Conservation (phyloP, 2,329 filamentous ascomycete species). For the Aspergillus tamarii region DNA sequence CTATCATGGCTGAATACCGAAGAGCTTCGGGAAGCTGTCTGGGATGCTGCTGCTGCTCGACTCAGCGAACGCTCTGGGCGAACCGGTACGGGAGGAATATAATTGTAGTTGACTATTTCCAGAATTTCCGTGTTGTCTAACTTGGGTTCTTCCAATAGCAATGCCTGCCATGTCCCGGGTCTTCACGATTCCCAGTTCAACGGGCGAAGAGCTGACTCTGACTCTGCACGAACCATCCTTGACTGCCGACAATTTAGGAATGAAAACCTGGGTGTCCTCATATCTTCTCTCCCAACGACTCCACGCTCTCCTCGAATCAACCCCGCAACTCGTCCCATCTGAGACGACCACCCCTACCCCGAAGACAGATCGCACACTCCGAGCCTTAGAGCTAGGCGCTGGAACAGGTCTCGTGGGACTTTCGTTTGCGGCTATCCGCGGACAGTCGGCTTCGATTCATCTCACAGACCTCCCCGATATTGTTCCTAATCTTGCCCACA, state of each 20-base stretch:
- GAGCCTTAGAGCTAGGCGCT: conserved; percentile 77
- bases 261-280: conserved; percentile 95
- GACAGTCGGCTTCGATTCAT: conserved; percentile 59
- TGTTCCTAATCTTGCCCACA: conserved; percentile 76
- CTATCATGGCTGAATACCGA: conserved; percentile 51
- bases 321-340: conserved; percentile 35
- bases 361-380: conserved; percentile 29
- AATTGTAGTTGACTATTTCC: background rate
- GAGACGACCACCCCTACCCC: conserved; percentile 23
- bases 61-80: conserved; percentile 86
- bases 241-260: conserved; percentile 82
- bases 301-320: conserved; percentile 42
- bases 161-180: conserved; percentile 66
- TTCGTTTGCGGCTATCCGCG: conserved; percentile 74
- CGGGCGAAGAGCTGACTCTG: conserved; percentile 60
- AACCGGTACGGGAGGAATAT: conserved; percentile 52
- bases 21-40: conserved; percentile 52
- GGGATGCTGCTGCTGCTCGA: conserved; percentile 77
- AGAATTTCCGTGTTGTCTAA: conserved; percentile 3
- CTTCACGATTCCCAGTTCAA: conserved; percentile 59
- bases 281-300: conserved; percentile 81
- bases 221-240: conserved; percentile 82
- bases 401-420: conserved; percentile 91
- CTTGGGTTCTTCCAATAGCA: conserved; percentile 39
- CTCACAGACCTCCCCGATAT: conserved; percentile 87